Evolutionary conservation across 2,329 filamentous ascomycete species (phyloP).

Genomic region (Fusarium setosum): DNA sequence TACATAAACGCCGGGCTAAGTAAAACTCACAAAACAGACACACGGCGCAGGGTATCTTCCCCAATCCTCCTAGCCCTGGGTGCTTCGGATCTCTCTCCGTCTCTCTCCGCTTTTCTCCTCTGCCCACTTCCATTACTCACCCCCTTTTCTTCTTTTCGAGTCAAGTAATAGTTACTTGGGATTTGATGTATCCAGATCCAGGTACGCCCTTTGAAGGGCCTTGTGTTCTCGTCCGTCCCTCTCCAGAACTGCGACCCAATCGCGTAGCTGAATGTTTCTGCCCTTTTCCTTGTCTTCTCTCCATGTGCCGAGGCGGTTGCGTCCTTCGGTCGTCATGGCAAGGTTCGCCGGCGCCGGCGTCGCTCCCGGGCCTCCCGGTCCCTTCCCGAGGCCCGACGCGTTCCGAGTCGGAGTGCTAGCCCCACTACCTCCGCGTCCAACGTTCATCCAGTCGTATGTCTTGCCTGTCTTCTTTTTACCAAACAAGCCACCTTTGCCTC

Average conservation of each 20-base stretch:
- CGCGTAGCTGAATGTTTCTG: slow-evolving; percentile 83
- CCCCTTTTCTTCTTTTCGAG: slow-evolving; percentile 24
- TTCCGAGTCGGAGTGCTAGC: slow-evolving; percentile 61
- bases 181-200: slow-evolving; percentile 62
- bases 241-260: slow-evolving; percentile 84
- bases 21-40: slow-evolving; percentile 45
- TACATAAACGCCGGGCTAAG: slow-evolving; percentile 51
- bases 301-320: slow-evolving; percentile 77
- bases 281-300: slow-evolving; percentile 84
- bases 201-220: slow-evolving; percentile 70
- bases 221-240: slow-evolving; percentile 76
- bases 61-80: slow-evolving; percentile 31
- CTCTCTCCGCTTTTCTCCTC: neutral
- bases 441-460: slow-evolving; percentile 82
- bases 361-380: slow-evolving; percentile 44
- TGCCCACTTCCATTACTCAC: slow-evolving; percentile 28
- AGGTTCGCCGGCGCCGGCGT: slow-evolving; percentile 47
- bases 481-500: slow-evolving; percentile 67
- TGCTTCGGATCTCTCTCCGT: slow-evolving; percentile 1
- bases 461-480: slow-evolving; percentile 72
- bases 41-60: slow-evolving; percentile 48
- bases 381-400: slow-evolving; percentile 48
- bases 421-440: slow-evolving; percentile 61
- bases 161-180: slow-evolving; percentile 46
- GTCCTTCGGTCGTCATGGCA: slow-evolving; percentile 66